Percentiles rank a stretch among this genome's conserved stretches.
These are phyloP conservation scores for Lithohypha guttulata DNA, from an alignment of 2,329 filamentous ascomycete genomes.

Conservation along the genomic window DNA sequence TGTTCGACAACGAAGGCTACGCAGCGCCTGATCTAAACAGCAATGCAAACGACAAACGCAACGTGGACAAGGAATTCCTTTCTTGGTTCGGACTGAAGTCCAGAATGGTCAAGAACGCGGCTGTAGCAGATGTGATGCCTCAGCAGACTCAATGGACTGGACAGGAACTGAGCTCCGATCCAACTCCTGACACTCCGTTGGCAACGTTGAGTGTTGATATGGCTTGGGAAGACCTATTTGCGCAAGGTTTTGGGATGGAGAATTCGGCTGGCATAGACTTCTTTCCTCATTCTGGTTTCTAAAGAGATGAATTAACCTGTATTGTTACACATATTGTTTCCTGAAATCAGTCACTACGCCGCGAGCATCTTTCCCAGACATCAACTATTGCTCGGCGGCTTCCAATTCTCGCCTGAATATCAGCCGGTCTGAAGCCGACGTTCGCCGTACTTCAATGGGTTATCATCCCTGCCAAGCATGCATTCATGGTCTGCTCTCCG, in stretches of 20 bases:
- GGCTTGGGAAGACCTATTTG: constrained; percentile 9
- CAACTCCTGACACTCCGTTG: neutral
- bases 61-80: constrained; percentile 21
- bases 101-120: constrained; percentile 4
- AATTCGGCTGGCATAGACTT: constrained; percentile 8
- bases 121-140: neutral
- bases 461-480: too few species aligned
- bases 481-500: too few species aligned
- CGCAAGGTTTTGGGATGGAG: constrained; percentile 8
- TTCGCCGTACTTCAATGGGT: too few species aligned
- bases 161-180: neutral
- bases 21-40: constrained; percentile 5
- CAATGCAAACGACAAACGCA: neutral
- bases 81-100: constrained; percentile 22
- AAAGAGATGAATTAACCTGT: too few species aligned
- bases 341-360: too few species aligned
- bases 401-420: too few species aligned
- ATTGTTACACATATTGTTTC: too few species aligned
- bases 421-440: too few species aligned
- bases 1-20: constrained; percentile 13
- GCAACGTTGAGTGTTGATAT: constrained; percentile 9
- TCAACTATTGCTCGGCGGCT: too few species aligned
- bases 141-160: neutral
- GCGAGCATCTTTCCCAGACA: too few species aligned
- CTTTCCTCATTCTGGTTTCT: constrained; percentile 9